Evolutionary conservation across 805 yeast species (phyloP).

Genomic region (Myxozyma nipponensis): DNA sequence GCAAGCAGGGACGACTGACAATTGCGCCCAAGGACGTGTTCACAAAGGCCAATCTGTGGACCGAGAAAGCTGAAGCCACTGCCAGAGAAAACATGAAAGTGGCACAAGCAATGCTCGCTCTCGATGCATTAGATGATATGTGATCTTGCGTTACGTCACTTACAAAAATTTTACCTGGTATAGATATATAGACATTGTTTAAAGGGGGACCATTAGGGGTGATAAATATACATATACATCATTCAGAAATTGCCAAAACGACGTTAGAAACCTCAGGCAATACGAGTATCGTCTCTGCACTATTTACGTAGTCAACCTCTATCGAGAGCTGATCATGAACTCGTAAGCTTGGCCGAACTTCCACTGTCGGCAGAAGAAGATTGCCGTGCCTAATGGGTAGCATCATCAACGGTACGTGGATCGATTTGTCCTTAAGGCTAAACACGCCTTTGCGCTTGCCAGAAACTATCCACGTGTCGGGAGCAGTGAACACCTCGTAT

Average conservation of each 20-base stretch:
- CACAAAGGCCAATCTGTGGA: constrained; percentile 48
- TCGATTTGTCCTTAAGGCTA: constrained; percentile 26
- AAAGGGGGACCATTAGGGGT: no score
- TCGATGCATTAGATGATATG: constrained; percentile 28
- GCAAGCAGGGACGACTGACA: constrained; percentile 74
- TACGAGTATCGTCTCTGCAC: constrained; percentile 63
- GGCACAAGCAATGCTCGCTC: constrained; percentile 30
- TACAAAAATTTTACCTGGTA: not conserved
- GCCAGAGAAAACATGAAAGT: constrained; percentile 30
- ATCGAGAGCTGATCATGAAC: constrained; percentile 39
- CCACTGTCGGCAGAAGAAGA: constrained; percentile 60
- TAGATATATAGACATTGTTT: not conserved
- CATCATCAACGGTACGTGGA: constrained; percentile 44
- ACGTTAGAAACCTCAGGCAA: constrained; percentile 50
- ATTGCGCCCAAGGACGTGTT: constrained; percentile 56
- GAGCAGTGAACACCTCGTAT: constrained; percentile 48
- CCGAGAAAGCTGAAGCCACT: constrained; percentile 45
- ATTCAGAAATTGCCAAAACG: constrained; percentile 4
- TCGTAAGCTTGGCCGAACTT: constrained; percentile 40
- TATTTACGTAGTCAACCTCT: constrained; percentile 65
- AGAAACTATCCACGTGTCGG: constrained; percentile 75
- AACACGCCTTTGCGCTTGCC: constrained; percentile 62
- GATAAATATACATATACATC: not conserved
- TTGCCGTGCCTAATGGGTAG: constrained; percentile 78
- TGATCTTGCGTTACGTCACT: not conserved